Percentiles rank a stretch among this genome's conserved stretches.
These are phyloP conservation scores for Talaromyces amestolkiae DNA, from an alignment of 2,329 filamentous ascomycete genomes.

Conservation along the genomic window DNA sequence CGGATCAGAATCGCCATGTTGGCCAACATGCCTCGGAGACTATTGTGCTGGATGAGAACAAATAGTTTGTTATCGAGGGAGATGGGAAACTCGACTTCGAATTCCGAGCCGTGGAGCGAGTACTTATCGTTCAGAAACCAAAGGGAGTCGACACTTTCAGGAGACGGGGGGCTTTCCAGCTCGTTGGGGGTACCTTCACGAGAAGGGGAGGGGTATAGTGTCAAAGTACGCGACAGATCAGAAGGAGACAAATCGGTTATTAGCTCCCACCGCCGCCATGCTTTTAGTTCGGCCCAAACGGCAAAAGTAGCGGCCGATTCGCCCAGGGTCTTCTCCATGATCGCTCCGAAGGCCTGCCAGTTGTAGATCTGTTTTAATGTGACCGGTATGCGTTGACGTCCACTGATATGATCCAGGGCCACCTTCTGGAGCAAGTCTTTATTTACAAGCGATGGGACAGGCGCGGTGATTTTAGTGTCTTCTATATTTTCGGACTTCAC, in stretches of 20 bases:
- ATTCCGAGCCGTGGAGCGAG: slow-evolving; percentile 8
- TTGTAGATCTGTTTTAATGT: slow-evolving; percentile 13
- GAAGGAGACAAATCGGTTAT: not conserved
- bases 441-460: not conserved
- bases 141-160: not conserved
- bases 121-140: slow-evolving; percentile 5
- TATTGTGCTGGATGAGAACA: slow-evolving; percentile 12
- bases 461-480: not conserved
- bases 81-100: slow-evolving; percentile 4
- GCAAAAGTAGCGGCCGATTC: slow-evolving; percentile 1
- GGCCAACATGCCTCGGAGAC: slow-evolving; percentile 9
- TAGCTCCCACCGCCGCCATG: slow-evolving; percentile 12
- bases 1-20: slow-evolving; percentile 16
- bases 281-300: slow-evolving; percentile 14
- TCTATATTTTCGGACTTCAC: not conserved
- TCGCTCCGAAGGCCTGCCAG: slow-evolving; percentile 3
- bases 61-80: slow-evolving; percentile 15
- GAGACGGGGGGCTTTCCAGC: not conserved
- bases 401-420: slow-evolving; percentile 14
- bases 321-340: slow-evolving; percentile 8
- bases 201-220: not conserved
- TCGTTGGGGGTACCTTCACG: not conserved
- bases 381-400: slow-evolving; percentile 10
- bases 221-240: not conserved
- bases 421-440: not conserved